phyloP scores from a whole-genome alignment of 208 protist species.

The Trypanosoma lewisi region DNA sequence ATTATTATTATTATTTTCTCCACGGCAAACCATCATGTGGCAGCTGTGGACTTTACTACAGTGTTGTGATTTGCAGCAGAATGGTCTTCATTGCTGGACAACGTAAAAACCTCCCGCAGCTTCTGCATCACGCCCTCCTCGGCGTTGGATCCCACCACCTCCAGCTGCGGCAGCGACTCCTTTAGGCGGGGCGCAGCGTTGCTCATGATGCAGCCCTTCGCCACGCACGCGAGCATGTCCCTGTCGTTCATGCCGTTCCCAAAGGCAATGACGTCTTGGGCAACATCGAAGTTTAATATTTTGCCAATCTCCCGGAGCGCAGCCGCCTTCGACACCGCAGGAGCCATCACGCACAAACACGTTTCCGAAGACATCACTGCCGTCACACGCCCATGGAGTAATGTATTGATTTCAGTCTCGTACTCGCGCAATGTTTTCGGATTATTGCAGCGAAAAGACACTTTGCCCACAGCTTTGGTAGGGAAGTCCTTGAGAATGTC shows the following conservation, averaged over 20 bases:
- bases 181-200: conserved; percentile 59
- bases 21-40: too few relatives aligned
- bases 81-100: too few relatives aligned
- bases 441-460: conserved; percentile 59
- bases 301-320: conserved; percentile 53
- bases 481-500: conserved; percentile 47
- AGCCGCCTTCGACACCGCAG: conserved; percentile 56
- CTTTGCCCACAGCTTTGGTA: conserved; percentile 56
- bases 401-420: conserved; percentile 37
- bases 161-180: conserved; percentile 50
- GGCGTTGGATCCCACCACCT: conserved; percentile 57
- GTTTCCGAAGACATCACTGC: conserved; percentile 54
- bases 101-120: conserved; percentile 64
- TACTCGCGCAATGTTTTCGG: conserved; percentile 31
- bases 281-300: conserved; percentile 39
- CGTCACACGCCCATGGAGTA: conserved; percentile 41
- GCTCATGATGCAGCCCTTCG: conserved; percentile 72
- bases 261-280: conserved; percentile 58
- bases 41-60: too few relatives aligned
- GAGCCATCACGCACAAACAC: conserved; percentile 61
- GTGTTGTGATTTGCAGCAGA: too few relatives aligned
- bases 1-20: too few relatives aligned
- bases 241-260: conserved; percentile 72
- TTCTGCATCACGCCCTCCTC: conserved; percentile 69
- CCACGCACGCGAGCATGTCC: conserved; percentile 53